These are phyloP conservation scores for Fusarium mundagurra DNA, from an alignment of 2,329 filamentous ascomycete species.

Conservation along the genomic window DNA sequence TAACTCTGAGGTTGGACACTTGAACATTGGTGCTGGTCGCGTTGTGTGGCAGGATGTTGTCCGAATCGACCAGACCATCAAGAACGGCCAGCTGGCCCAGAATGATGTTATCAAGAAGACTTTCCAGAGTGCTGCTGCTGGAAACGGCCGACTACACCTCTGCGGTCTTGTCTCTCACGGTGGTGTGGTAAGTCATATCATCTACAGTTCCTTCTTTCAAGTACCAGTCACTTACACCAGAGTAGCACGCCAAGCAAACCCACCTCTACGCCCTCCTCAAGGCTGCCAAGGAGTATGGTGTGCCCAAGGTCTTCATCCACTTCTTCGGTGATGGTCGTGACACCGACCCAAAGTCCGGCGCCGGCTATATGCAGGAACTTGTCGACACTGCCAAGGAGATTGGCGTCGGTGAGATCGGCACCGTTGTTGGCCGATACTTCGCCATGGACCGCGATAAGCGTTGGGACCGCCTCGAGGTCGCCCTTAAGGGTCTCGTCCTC, in stretches of 20 bases:
- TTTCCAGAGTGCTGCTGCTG: constrained; percentile 82
- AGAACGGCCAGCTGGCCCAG: constrained; percentile 81
- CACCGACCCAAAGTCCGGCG: constrained; percentile 94
- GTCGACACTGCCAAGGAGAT: constrained; percentile 84
- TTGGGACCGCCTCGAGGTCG: constrained; percentile 94
- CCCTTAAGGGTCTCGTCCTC: constrained; percentile 83
- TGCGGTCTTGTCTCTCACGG: constrained; percentile 94
- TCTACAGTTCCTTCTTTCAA: background rate
- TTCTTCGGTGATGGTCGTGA: constrained; percentile 99
- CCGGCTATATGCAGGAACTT: constrained; percentile 87
- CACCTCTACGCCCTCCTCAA: constrained; percentile 89
- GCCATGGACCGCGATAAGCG: constrained; percentile 99
- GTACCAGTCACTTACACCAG: constrained; percentile 17
- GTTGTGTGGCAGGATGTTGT: constrained; percentile 99
- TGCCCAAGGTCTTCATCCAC: constrained; percentile 96
- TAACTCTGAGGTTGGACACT: constrained; percentile 97
- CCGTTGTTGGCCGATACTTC: constrained; percentile 95
- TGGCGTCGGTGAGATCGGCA: constrained; percentile 87
- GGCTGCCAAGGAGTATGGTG: constrained; percentile 86
- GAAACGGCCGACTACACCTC: constrained; percentile 92
- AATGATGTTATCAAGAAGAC: constrained; percentile 80
- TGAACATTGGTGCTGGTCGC: constrained; percentile 97
- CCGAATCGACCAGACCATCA: constrained; percentile 92
- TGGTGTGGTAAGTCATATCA: constrained; percentile 73
- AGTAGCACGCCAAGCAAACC: constrained; percentile 90